These are phyloP conservation scores for Tuber aestivum DNA, from an alignment of 495 filamentous ascomycete genomes.

Conservation along the genomic window DNA sequence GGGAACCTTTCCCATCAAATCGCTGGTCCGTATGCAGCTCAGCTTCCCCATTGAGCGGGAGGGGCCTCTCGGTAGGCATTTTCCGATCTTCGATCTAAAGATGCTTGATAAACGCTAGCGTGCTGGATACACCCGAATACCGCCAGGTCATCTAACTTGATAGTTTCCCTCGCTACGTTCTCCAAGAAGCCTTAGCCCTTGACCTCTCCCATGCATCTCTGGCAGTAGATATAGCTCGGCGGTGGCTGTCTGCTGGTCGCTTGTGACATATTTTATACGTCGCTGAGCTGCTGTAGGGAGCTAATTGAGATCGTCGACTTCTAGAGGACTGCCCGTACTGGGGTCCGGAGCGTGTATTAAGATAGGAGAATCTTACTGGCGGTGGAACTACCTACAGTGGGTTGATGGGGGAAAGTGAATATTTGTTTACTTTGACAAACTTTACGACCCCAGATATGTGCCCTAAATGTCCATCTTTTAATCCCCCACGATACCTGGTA, in stretches of 20 bases:
- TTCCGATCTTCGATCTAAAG: background rate
- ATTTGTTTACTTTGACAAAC: background rate
- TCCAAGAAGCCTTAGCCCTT: background rate
- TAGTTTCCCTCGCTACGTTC: background rate
- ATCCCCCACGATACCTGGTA: too few relatives aligned
- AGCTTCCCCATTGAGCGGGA: background rate
- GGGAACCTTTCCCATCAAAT: too few relatives aligned
- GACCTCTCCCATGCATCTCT: background rate
- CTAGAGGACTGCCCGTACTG: background rate
- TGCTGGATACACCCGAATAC: background rate
- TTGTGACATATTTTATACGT: background rate
- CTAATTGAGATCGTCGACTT: background rate
- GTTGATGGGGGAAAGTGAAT: background rate
- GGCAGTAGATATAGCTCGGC: background rate
- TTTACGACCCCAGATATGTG: background rate
- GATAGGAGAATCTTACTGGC: background rate
- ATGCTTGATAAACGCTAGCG: background rate
- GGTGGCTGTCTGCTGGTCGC: background rate
- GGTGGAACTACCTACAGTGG: background rate
- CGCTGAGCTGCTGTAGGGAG: background rate
- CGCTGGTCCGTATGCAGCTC: background rate
- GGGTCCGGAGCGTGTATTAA: background rate
- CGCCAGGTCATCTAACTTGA: background rate
- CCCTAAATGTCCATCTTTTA: too few relatives aligned
- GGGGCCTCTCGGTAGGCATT: background rate